phyloP scores from a whole-genome alignment of 164 flowering plant species.

The Houttuynia cordata region DNA sequence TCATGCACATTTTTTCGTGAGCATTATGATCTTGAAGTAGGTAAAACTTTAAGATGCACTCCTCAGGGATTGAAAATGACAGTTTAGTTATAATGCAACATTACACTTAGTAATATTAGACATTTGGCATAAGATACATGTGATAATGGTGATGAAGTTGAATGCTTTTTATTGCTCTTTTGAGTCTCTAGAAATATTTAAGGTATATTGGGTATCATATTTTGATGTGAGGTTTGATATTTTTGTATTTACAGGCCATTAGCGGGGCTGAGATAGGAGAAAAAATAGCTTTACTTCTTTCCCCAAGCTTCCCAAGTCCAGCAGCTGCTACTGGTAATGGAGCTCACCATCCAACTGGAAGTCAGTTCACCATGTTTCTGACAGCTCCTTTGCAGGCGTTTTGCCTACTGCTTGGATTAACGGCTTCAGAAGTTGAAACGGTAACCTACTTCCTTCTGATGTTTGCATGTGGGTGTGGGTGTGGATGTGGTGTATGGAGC shows the following conservation, averaged over 20 bases:
- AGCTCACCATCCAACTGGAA: slow-evolving; percentile 47
- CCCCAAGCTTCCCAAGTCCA: slow-evolving; percentile 39
- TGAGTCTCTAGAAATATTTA: no score
- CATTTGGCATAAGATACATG: no score
- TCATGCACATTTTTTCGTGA: no score
- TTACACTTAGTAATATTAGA: no score
- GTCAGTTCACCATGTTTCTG: slow-evolving; percentile 75
- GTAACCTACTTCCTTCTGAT: slow-evolving; percentile 19
- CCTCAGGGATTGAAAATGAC: no score
- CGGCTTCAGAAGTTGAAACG: slow-evolving; percentile 56
- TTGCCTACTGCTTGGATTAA: slow-evolving; percentile 56
- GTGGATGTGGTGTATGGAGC: no score
- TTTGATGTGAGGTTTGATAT: neutral
- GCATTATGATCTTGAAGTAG: no score
- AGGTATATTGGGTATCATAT: neutral
- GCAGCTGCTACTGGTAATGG: slow-evolving; percentile 31
- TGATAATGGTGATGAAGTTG: no score
- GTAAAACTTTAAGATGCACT: no score
- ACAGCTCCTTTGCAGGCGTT: slow-evolving; percentile 90
- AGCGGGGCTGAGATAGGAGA: slow-evolving; percentile 79
- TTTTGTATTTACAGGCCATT: slow-evolving; percentile 35
- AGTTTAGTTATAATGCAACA: no score
- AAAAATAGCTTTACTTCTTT: slow-evolving; percentile 67
- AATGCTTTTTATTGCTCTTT: no score
- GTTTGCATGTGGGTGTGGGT: neutral